These are phyloP conservation scores for Leccinum aurantiacum DNA, from an alignment of 768 basidiomycete genomes.

Conservation along the genomic window DNA sequence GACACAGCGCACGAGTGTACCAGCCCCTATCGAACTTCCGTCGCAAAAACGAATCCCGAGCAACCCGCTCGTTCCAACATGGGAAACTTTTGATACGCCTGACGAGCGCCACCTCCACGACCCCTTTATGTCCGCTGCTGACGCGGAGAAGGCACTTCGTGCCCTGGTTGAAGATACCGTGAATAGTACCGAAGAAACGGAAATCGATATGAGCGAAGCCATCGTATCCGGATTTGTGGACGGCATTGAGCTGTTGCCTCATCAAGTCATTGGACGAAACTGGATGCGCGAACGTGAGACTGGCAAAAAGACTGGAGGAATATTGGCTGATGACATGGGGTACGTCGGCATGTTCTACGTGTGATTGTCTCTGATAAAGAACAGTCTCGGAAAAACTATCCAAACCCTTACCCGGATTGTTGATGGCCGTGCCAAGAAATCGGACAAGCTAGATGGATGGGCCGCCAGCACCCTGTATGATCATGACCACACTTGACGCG, in stretches of 20 bases:
- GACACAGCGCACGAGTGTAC: slow-evolving; percentile 26
- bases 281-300: slow-evolving; percentile 90
- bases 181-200: slow-evolving; percentile 47
- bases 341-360: slow-evolving; percentile 28
- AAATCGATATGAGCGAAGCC: slow-evolving; percentile 61
- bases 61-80: slow-evolving; percentile 13
- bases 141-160: slow-evolving; percentile 76
- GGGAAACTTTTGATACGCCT: slow-evolving; percentile 34
- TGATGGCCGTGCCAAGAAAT: slow-evolving; percentile 69
- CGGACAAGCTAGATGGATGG: slow-evolving; percentile 73
- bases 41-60: slow-evolving; percentile 19
- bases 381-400: slow-evolving; percentile 84
- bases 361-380: slow-evolving; percentile 7
- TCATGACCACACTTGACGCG: background rate
- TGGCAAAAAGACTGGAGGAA: slow-evolving; percentile 79
- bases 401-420: slow-evolving; percentile 88
- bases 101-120: slow-evolving; percentile 29
- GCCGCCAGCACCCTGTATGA: slow-evolving; percentile 68
- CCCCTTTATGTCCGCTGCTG: slow-evolving; percentile 42
- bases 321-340: slow-evolving; percentile 93
- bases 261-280: slow-evolving; percentile 79
- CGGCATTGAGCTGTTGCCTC: slow-evolving; percentile 71
- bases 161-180: slow-evolving; percentile 72
- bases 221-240: slow-evolving; percentile 76
- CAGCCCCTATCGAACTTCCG: slow-evolving; percentile 34